Evolutionary conservation across 805 yeast species (phyloP), one percentile per base, ranked within the genome.

Genomic region (Nakazawaea sp.): DNA sequence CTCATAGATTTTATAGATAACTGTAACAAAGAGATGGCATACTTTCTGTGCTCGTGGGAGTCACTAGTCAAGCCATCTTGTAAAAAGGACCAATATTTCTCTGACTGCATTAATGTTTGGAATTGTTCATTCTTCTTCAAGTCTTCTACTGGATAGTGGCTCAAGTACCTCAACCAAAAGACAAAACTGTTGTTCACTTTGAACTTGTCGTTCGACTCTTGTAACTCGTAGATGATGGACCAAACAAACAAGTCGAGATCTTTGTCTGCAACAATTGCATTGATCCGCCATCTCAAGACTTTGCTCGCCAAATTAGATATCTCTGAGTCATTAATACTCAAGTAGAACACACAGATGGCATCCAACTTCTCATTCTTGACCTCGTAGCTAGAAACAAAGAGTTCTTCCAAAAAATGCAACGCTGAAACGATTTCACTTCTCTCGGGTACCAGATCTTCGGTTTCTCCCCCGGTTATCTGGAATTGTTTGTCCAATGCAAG

Each of bases 21-120:
- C 45, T 79, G 78, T 24, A 86, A 51, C 12, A 84, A 72, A 0
- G 89, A 77, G 19, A 86, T 56, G 10, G 80, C 66, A 49, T 75
- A 75, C 52, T 86, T 87, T 35, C 84, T 69, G 39, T 70, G 75
- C 41, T 85, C 94, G 49, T 82, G 88, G 1, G 70, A 59, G 2
- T 55, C 48, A 38, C 76, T 67, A 12, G 68, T 64, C 27, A 85
- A 56, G 2, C 85, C 81, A 18, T 46, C 45, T 48, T 81, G 85
- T 16, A 85, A 51, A 11, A 51, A 48, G 4, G 42, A 33, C 92
- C 94, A 85, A 45, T 78, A 81, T 1, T 47, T 44, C 2, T 58
- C 57, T 6, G 41, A 25, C 18, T 46, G 43, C 1, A 68, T 27
- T 2, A 59, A 33, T 11, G 29, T 21, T 36, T 67, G 70, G 32